A percentile compares a stretch with the other conserved stretches of the same genome.
phyloP scores from a whole-genome alignment of 306 rosid genomes.

The Rosa multiflora region DNA sequence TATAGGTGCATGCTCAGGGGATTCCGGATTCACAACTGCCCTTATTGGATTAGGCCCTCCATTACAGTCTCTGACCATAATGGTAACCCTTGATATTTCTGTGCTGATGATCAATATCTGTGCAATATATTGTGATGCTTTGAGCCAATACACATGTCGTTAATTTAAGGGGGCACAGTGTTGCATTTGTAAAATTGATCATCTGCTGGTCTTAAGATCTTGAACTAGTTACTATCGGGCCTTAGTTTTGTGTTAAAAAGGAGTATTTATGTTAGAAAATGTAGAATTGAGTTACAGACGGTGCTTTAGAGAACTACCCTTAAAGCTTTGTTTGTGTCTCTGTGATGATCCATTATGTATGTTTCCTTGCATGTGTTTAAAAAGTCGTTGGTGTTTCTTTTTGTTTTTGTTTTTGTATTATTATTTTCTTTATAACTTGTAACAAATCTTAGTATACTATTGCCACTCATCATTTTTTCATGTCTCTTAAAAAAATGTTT shows the following conservation, averaged over 20 bases:
- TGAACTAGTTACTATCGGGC: background rate
- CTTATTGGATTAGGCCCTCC: slow-evolving; percentile 86
- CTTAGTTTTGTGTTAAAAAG: background rate
- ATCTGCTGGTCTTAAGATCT: background rate
- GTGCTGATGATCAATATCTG: background rate
- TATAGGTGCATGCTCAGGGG: slow-evolving; percentile 95
- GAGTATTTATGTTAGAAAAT: background rate
- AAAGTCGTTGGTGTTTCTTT: background rate
- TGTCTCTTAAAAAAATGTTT: slow-evolving; percentile 4
- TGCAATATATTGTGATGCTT: background rate
- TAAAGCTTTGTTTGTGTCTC: background rate
- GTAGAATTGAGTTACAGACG: background rate
- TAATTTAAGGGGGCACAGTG: background rate
- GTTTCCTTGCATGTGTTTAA: background rate
- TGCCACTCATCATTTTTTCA: background rate
- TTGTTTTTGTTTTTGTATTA: background rate
- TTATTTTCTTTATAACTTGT: background rate
- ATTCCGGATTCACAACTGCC: slow-evolving; percentile 88
- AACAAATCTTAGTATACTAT: background rate
- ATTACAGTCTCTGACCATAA: slow-evolving; percentile 79
- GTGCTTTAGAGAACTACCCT: background rate
- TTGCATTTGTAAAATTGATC: background rate
- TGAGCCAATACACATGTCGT: background rate
- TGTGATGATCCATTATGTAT: slow-evolving; percentile 7
- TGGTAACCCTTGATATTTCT: slow-evolving; percentile 40